Evolutionary conservation across 306 rosid genomes (phyloP).

Genomic region (Calophaca sinica): DNA sequence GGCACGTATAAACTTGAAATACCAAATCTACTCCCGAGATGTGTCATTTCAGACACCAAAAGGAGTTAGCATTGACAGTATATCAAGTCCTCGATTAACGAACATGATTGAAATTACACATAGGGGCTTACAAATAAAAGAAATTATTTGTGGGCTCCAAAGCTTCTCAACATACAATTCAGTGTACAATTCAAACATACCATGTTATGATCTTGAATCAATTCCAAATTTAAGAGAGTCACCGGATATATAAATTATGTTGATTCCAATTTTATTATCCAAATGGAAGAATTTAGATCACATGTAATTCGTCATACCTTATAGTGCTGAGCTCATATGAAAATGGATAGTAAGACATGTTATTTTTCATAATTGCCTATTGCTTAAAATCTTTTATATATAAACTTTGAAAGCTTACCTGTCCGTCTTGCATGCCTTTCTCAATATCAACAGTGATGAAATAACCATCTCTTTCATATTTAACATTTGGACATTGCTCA

Average conservation of each 20-base stretch:
- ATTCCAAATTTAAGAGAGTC: constrained; percentile 2
- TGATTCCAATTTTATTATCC: constrained; percentile 3
- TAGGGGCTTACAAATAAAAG: too few relatives aligned
- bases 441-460: constrained; percentile 89
- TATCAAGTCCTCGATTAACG: too few relatives aligned
- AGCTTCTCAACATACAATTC: not conserved
- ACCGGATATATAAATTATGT: not conserved
- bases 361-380: not conserved
- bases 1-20: too few relatives aligned
- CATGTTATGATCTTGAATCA: not conserved
- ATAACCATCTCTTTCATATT: constrained; percentile 90
- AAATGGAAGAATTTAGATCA: constrained; percentile 11
- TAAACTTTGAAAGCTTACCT: constrained; percentile 60
- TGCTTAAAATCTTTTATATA: constrained; percentile 10
- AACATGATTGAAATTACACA: too few relatives aligned
- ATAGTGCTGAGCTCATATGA: not conserved
- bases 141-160: too few relatives aligned
- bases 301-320: not conserved
- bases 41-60: too few relatives aligned
- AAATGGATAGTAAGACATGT: constrained; percentile 12
- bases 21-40: too few relatives aligned
- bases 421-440: constrained; percentile 98
- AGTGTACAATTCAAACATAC: not conserved
- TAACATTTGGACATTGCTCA: constrained; percentile 89
- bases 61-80: too few relatives aligned